A percentile compares a stretch with the other conserved stretches of the same genome.
These are phyloP conservation scores for Auricularia sp. DNA, from an alignment of 768 basidiomycete species.

Conservation along the genomic window DNA sequence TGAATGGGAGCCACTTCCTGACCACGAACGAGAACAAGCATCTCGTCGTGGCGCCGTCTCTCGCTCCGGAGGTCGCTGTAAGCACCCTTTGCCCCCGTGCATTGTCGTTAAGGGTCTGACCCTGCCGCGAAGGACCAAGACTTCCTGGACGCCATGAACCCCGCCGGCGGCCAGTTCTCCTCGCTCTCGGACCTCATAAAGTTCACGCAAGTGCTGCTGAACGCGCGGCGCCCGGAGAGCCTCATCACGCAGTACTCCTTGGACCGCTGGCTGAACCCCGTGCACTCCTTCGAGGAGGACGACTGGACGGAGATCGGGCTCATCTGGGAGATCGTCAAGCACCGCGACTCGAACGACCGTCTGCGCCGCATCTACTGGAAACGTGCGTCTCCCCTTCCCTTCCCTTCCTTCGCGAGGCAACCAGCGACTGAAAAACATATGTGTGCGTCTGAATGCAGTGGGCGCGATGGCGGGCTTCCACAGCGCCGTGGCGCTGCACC, in stretches of 20 bases:
- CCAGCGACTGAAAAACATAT: no score
- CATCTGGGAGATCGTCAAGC: constrained; percentile 13
- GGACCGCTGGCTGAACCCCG: constrained; percentile 21
- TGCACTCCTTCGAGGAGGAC: constrained; percentile 21
- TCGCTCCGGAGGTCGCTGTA: constrained; percentile 3
- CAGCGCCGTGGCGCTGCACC: constrained; percentile 17
- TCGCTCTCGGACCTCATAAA: constrained; percentile 36
- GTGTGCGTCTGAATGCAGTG: constrained; percentile 7
- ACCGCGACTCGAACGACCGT: constrained; percentile 9
- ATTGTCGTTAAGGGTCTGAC: background rate
- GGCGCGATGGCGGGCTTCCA: constrained; percentile 19
- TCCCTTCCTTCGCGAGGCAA: background rate
- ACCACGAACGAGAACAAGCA: constrained; percentile 26
- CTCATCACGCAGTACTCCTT: constrained; percentile 15
- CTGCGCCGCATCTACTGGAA: constrained; percentile 19
- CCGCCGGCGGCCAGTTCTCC: constrained; percentile 41
- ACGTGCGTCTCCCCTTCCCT: constrained; percentile 11
- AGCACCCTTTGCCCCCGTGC: background rate
- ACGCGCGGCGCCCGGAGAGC: constrained; percentile 21
- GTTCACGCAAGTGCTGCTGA: constrained; percentile 35
- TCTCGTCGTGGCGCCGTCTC: constrained; percentile 26
- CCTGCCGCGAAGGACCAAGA: constrained; percentile 24
- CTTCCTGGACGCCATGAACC: constrained; percentile 30
- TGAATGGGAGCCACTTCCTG: constrained; percentile 36
- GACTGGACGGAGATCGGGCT: constrained; percentile 9